Evolutionary conservation across 2,329 filamentous ascomycete genomes (phyloP).

Genomic region (Ophiostoma quercus): DNA sequence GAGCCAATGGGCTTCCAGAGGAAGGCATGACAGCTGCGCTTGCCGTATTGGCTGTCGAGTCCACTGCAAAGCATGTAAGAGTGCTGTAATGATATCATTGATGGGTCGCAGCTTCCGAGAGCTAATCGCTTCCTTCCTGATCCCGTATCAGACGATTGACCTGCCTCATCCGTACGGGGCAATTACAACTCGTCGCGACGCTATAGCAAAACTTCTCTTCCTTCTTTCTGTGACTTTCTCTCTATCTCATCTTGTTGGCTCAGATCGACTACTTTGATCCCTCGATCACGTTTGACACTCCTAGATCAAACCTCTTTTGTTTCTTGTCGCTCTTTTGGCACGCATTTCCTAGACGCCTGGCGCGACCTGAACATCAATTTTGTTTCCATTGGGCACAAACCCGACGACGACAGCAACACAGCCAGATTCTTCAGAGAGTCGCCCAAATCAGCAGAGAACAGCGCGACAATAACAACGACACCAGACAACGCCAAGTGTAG

Average conservation of each 20-base stretch:
- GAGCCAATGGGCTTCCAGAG: conserved; percentile 17
- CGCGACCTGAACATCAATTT: neutral
- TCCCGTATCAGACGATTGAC: conserved; percentile 12
- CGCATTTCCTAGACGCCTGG: conserved; percentile 6
- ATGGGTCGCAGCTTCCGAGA: conserved; percentile 4
- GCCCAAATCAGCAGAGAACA: neutral
- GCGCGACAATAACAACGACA: neutral
- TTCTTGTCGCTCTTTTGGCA: neutral
- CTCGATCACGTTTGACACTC: neutral
- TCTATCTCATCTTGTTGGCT: neutral
- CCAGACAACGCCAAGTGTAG: neutral
- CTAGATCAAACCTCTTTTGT: neutral
- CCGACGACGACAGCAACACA: neutral
- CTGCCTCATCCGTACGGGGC: neutral
- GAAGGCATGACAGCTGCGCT: conserved; percentile 17
- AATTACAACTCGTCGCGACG: neutral
- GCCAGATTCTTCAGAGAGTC: neutral
- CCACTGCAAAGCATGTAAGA: neutral
- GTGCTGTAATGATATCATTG: conserved; percentile 23
- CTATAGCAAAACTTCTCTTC: neutral
- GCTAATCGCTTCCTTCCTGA: conserved; percentile 6
- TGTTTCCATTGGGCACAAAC: neutral
- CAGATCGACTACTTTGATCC: neutral
- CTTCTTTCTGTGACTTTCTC: neutral
- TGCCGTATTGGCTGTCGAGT: conserved; percentile 16